A percentile compares a stretch with the other conserved stretches of the same genome.
Evolutionary conservation across 257 asterid genomes (phyloP).

Genomic region (Primulina eburnea): DNA sequence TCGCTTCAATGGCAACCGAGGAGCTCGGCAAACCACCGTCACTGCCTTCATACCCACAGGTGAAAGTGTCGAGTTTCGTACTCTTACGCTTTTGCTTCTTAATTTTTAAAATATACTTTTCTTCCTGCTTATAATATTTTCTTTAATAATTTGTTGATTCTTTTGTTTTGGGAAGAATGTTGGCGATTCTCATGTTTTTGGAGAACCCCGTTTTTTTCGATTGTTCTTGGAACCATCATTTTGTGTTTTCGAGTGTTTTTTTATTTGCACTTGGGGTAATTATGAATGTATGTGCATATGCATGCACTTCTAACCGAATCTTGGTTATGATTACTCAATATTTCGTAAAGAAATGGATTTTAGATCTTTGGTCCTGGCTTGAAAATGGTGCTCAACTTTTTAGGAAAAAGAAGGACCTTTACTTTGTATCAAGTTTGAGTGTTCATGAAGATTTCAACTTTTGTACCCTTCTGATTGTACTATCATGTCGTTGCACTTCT

Average conservation of each 20-base stretch:
- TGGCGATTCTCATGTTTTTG: constrained; percentile 20
- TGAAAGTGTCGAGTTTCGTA: constrained; percentile 2
- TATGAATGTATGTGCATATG: constrained; percentile 9
- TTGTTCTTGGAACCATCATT: constrained; percentile 29
- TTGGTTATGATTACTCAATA: not conserved
- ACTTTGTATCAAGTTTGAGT: not conserved
- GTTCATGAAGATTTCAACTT: constrained; percentile 9
- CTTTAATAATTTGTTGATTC: not conserved
- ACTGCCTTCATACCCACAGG: constrained; percentile 75
- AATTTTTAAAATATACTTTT: constrained; percentile 15
- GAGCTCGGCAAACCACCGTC: constrained; percentile 48
- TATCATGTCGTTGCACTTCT: not conserved
- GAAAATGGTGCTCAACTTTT: not conserved
- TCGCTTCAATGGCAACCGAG: constrained; percentile 62
- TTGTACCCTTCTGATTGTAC: not conserved
- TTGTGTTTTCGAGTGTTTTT: constrained; percentile 1
- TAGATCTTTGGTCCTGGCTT: not conserved
- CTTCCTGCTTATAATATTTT: constrained; percentile 10
- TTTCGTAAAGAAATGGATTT: not conserved
- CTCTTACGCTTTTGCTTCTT: not conserved
- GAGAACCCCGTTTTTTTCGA: constrained; percentile 19
- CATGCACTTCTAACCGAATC: not conserved
- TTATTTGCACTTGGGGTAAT: not conserved
- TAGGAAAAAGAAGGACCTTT: constrained; percentile 3
- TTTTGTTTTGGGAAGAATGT: not conserved